phyloP scores from a whole-genome alignment of 345 rosid species.

The Cardamine resedifolia region DNA sequence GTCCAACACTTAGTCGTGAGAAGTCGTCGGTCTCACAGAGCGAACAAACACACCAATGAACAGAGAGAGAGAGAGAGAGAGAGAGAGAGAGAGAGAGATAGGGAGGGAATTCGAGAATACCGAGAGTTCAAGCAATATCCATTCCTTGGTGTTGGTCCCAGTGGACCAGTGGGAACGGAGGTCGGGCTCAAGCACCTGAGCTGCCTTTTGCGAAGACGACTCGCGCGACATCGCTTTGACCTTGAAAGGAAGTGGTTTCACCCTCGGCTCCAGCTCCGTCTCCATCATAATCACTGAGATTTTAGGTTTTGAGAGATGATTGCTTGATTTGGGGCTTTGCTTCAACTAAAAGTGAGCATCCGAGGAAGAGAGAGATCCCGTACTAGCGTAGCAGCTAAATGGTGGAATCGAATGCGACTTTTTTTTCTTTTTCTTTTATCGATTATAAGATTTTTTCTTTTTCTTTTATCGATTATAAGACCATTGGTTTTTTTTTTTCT shows the following conservation, averaged over 20 bases:
- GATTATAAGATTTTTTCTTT: too few species aligned
- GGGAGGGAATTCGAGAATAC: conserved; percentile 41
- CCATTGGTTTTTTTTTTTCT: too few species aligned
- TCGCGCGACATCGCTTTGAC: conserved; percentile 79
- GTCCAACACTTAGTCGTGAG: background rate
- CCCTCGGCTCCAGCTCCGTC: conserved; percentile 71
- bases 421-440: background rate
- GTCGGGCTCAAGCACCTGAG: conserved; percentile 72
- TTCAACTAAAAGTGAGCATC: background rate
- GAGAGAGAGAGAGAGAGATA: too few species aligned
- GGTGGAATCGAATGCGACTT: background rate
- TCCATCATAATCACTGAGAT: conserved; percentile 45
- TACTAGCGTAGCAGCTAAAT: background rate
- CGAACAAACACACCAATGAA: too few species aligned
- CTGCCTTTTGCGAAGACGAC: conserved; percentile 73
- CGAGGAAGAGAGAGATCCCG: background rate
- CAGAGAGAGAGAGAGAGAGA: too few species aligned
- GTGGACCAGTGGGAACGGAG: conserved; percentile 90
- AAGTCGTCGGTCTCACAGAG: too few species aligned
- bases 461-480: too few species aligned
- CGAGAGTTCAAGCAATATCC: conserved; percentile 85
- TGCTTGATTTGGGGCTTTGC: background rate
- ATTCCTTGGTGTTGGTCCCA: conserved; percentile 81
- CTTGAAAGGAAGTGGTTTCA: conserved; percentile 64
- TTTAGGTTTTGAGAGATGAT: background rate